Evolutionary conservation across 148 eudicot species (phyloP).

Genomic region (Vaccinium vitisidaea): DNA sequence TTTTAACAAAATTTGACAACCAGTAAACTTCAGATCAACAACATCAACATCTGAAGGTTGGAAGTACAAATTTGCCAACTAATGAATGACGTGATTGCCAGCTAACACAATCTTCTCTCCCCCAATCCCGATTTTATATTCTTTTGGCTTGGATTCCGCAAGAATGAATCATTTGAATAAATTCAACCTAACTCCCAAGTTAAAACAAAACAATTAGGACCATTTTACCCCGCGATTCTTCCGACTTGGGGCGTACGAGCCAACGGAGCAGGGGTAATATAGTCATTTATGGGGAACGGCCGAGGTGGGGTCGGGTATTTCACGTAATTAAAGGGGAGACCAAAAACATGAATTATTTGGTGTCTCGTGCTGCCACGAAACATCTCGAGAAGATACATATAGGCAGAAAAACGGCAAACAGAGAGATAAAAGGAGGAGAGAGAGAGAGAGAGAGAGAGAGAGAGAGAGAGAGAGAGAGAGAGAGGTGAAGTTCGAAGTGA

Average conservation of each 20-base stretch:
- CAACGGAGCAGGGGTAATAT: background rate
- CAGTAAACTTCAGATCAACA: slow-evolving; percentile 18
- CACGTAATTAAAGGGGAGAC: slow-evolving; percentile 14
- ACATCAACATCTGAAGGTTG: slow-evolving; percentile 10
- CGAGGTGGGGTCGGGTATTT: background rate
- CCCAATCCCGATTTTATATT: background rate
- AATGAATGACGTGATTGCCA: slow-evolving; percentile 27
- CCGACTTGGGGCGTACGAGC: too few species aligned
- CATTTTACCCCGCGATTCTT: background rate
- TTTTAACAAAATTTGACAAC: background rate
- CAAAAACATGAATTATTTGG: background rate
- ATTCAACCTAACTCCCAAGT: background rate
- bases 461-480: background rate
- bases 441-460: background rate
- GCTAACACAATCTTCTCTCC: slow-evolving; percentile 16
- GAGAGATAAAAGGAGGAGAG: background rate
- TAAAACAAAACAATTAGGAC: background rate
- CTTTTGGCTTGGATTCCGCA: background rate
- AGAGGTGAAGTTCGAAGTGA: too few species aligned
- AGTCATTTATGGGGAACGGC: background rate
- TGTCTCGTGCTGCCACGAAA: background rate
- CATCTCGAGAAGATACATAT: slow-evolving; percentile 1
- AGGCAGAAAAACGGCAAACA: background rate
- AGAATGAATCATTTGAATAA: background rate
- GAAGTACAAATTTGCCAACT: slow-evolving; percentile 28